These are phyloP conservation scores for Geotrichum histeridarum DNA, from an alignment of 1,139 yeast species.

Conservation along the genomic window DNA sequence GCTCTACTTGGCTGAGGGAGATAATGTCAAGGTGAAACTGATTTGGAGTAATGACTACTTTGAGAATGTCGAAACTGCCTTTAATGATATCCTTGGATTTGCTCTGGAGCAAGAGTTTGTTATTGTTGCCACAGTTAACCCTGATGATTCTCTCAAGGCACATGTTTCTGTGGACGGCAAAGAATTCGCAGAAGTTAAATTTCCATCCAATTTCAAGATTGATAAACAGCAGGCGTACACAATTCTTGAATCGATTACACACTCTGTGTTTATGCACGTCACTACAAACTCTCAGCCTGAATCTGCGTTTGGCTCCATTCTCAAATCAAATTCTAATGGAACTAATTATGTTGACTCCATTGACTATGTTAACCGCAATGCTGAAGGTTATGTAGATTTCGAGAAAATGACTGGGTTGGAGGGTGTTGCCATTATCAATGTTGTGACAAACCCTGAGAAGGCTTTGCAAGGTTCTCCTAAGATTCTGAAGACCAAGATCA, in stretches of 20 bases:
- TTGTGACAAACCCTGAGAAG: slow-evolving; percentile 52
- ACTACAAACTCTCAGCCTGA: slow-evolving; percentile 54
- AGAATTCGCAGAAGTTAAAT: slow-evolving; percentile 69
- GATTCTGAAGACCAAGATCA: slow-evolving; percentile 61
- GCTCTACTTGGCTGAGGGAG: slow-evolving; percentile 32
- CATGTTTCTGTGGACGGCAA: slow-evolving; percentile 78
- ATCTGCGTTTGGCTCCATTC: slow-evolving; percentile 69
- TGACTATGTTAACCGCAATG: slow-evolving; percentile 70
- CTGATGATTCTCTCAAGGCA: slow-evolving; percentile 50
- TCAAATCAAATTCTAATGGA: slow-evolving; percentile 93
- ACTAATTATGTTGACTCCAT: slow-evolving; percentile 77
- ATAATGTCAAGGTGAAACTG: slow-evolving; percentile 35
- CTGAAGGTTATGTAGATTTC: slow-evolving; percentile 76
- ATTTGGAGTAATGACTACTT: slow-evolving; percentile 55
- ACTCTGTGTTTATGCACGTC: slow-evolving; percentile 77
- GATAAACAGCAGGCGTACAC: slow-evolving; percentile 77
- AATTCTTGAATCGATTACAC: slow-evolving; percentile 67
- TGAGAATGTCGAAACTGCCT: slow-evolving; percentile 39
- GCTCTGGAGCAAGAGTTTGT: slow-evolving; percentile 63
- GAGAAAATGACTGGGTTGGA: slow-evolving; percentile 84
- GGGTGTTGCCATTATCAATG: slow-evolving; percentile 74
- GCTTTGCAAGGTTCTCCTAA: slow-evolving; percentile 45
- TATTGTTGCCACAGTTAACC: slow-evolving; percentile 58
- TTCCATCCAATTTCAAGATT: slow-evolving; percentile 65
- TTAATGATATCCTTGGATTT: slow-evolving; percentile 57